A percentile compares a stretch with the other conserved stretches of the same genome.
Evolutionary conservation across 768 basidiomycete species (phyloP).

Genomic region (Tulasnella sp.): DNA sequence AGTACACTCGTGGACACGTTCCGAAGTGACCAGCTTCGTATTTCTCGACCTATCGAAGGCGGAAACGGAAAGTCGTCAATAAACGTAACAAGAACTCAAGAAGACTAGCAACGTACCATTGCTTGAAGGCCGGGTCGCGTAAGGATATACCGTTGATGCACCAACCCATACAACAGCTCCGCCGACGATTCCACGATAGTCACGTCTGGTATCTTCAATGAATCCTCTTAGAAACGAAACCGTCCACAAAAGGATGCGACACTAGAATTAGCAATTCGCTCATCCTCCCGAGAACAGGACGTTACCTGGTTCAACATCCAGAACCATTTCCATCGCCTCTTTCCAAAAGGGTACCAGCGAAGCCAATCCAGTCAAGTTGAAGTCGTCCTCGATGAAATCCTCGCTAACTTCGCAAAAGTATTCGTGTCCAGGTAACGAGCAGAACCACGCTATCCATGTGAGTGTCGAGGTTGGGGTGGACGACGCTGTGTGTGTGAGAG

Average conservation of each 20-base stretch:
- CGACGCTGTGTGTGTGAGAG: slow-evolving; percentile 46
- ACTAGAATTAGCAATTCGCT: neutral
- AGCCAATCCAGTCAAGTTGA: slow-evolving; percentile 95
- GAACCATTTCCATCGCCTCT: slow-evolving; percentile 99
- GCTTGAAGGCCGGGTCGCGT: slow-evolving; percentile 88
- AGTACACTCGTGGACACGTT: slow-evolving; percentile 91
- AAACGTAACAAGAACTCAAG: neutral
- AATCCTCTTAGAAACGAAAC: slow-evolving; percentile 54
- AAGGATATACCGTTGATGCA: slow-evolving; percentile 95
- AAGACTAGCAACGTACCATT: slow-evolving; percentile 53
- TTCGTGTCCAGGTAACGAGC: slow-evolving; percentile 89
- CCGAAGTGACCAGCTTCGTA: slow-evolving; percentile 90
- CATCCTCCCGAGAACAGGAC: neutral
- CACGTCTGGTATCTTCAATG: slow-evolving; percentile 93
- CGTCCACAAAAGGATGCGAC: no score
- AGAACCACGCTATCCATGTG: slow-evolving; percentile 97
- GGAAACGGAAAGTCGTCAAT: neutral
- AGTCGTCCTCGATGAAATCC: slow-evolving; percentile 99
- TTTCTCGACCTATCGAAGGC: slow-evolving; percentile 68
- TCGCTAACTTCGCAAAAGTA: slow-evolving; percentile 98
- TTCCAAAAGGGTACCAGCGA: slow-evolving; percentile 99
- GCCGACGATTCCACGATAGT: slow-evolving; percentile 97
- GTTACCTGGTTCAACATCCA: slow-evolving; percentile 95
- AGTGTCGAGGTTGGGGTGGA: slow-evolving; percentile 86
- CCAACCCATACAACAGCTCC: slow-evolving; percentile 93